A percentile compares a stretch with the other conserved stretches of the same genome.
phyloP scores from a whole-genome alignment of 345 rosid species.

The Cochlearia excelsa region DNA sequence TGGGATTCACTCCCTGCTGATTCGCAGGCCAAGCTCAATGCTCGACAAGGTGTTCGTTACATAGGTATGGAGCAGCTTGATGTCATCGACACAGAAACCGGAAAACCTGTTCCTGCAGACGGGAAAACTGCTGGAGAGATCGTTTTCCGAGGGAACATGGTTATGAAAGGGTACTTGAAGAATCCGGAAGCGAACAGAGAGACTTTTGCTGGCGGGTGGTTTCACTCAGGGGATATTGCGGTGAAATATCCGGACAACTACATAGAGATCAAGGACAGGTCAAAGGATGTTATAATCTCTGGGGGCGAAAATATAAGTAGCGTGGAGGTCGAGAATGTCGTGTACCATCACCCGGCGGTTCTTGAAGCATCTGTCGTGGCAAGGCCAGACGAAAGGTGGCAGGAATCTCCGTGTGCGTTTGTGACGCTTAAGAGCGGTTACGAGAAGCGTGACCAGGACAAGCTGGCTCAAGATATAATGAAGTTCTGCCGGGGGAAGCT shows the following conservation, averaged over 20 bases:
- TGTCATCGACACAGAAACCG: constrained; percentile 54
- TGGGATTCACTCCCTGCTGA: constrained; percentile 77
- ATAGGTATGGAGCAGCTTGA: constrained; percentile 67
- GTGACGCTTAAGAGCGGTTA: constrained; percentile 60
- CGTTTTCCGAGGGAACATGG: constrained; percentile 70
- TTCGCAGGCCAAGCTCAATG: constrained; percentile 71
- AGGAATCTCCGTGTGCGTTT: constrained; percentile 86
- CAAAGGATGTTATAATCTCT: no score
- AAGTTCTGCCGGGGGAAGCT: constrained; percentile 61
- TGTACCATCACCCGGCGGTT: constrained; percentile 71
- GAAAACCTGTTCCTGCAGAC: constrained; percentile 71
- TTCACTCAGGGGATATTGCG: constrained; percentile 79
- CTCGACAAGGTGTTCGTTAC: constrained; percentile 88
- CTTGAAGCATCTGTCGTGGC: constrained; percentile 88
- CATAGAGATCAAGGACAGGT: constrained; percentile 40
- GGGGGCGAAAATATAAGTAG: constrained; percentile 96
- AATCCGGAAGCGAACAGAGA: constrained; percentile 79
- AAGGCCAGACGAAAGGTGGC: constrained; percentile 78
- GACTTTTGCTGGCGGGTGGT: constrained; percentile 83
- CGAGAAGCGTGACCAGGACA: constrained; percentile 40
- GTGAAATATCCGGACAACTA: constrained; percentile 87
- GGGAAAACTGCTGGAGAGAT: constrained; percentile 83
- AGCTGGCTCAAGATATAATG: constrained; percentile 58
- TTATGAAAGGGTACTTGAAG: constrained; percentile 89
- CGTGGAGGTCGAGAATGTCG: constrained; percentile 65